These are phyloP conservation scores for Ustilago curta DNA, from an alignment of 1,284 basidiomycete species.

Conservation along the genomic window DNA sequence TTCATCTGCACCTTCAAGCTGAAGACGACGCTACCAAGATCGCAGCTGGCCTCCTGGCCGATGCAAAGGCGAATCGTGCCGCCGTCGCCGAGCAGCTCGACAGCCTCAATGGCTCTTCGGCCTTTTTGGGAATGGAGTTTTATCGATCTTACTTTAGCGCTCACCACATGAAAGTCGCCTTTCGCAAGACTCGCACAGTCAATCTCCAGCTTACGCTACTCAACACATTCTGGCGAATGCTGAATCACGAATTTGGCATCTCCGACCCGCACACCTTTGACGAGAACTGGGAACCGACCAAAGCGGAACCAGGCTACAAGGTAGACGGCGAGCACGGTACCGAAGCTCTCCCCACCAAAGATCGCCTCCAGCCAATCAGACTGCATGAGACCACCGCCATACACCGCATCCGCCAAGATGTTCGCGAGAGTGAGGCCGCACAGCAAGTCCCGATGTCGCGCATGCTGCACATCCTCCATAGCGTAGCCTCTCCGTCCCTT, in stretches of 20 bases:
- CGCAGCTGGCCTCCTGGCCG: slow-evolving; percentile 15
- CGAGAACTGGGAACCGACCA: slow-evolving; percentile 18
- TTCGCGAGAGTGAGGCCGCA: slow-evolving; percentile 69
- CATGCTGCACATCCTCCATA: slow-evolving; percentile 73
- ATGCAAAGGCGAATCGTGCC: slow-evolving; percentile 23
- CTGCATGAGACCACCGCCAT: slow-evolving; percentile 62
- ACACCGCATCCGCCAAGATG: slow-evolving; percentile 70
- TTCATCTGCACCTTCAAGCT: slow-evolving; percentile 20
- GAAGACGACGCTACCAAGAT: slow-evolving; percentile 31
- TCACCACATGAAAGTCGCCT: slow-evolving; percentile 66
- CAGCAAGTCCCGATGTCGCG: slow-evolving; percentile 72
- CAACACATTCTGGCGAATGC: slow-evolving; percentile 41
- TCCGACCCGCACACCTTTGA: slow-evolving; percentile 24
- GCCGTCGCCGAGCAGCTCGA: slow-evolving; percentile 28
- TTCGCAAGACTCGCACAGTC: slow-evolving; percentile 30
- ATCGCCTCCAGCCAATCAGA: slow-evolving; percentile 63
- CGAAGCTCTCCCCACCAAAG: slow-evolving; percentile 62
- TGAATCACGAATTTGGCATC: slow-evolving; percentile 29
- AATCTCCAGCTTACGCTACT: slow-evolving; percentile 39
- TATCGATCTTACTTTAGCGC: slow-evolving; percentile 70
- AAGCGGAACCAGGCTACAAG: slow-evolving; percentile 26
- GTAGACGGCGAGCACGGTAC: slow-evolving; percentile 57
- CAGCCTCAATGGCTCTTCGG: slow-evolving; percentile 23
- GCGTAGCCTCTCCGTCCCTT: slow-evolving; percentile 68
- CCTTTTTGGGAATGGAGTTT: slow-evolving; percentile 70